Evolutionary conservation across 1,284 basidiomycete genomes (phyloP).

Genomic region (Irpex sp.): DNA sequence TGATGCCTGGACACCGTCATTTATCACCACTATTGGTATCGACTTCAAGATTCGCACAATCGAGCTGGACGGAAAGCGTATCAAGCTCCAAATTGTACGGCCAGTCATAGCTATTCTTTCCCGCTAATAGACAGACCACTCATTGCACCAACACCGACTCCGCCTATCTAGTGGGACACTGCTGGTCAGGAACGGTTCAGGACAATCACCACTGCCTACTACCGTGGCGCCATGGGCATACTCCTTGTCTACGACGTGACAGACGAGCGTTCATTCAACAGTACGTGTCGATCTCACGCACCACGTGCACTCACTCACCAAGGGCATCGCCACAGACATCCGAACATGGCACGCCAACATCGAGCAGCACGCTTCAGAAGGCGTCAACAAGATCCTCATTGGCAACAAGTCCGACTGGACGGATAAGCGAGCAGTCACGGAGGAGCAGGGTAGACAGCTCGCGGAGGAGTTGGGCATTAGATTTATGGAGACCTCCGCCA

Average conservation of each 20-base stretch:
- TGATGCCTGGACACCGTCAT: constrained; percentile 99
- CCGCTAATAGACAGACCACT: neutral
- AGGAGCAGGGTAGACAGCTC: constrained; percentile 79
- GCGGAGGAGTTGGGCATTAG: constrained; percentile 89
- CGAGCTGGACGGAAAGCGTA: constrained; percentile 93
- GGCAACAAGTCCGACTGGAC: constrained; percentile 99
- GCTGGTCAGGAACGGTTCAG: constrained; percentile 99
- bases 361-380: constrained; percentile 98
- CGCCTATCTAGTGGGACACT: constrained; percentile 82
- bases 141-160: neutral
- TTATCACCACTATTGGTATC: constrained; percentile 98
- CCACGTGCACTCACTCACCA: constrained; percentile 3
- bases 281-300: constrained; percentile 46
- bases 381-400: constrained; percentile 98
- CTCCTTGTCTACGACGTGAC: constrained; percentile 98
- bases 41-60: constrained; percentile 98
- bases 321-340: constrained; percentile 63
- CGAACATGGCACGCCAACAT: constrained; percentile 99
- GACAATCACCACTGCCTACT: constrained; percentile 99
- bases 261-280: constrained; percentile 96
- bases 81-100: constrained; percentile 94
- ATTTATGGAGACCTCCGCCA: constrained; percentile 98
- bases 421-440: constrained; percentile 91
- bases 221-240: constrained; percentile 99
- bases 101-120: no score